phyloP scores from a whole-genome alignment of 352 stramenopile genomes.

The Pythium pectinolyticum region DNA sequence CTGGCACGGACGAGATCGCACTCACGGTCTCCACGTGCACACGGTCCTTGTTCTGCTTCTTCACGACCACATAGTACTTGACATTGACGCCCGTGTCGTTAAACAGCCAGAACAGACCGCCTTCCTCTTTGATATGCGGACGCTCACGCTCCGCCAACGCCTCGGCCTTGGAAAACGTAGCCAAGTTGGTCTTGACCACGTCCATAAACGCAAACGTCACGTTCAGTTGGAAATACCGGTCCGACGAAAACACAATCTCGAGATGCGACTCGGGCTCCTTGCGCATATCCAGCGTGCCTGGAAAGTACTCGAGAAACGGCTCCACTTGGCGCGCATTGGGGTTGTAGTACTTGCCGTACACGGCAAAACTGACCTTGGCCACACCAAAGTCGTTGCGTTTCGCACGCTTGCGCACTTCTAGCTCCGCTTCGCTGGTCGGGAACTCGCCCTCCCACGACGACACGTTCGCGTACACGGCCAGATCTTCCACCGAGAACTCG shows the following conservation, averaged over 20 bases:
- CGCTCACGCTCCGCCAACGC: constrained; percentile 42
- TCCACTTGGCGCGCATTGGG: constrained; percentile 67
- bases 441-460: constrained; percentile 62
- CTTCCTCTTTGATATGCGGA: constrained; percentile 82
- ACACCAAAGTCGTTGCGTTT: constrained; percentile 67
- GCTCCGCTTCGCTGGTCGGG: constrained; percentile 32
- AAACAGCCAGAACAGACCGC: constrained; percentile 81
- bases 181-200: constrained; percentile 63
- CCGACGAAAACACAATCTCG: constrained; percentile 74
- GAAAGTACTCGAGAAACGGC: constrained; percentile 86
- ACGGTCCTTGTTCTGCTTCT: constrained; percentile 59
- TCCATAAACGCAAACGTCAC: constrained; percentile 85
- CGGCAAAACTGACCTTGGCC: constrained; percentile 71
- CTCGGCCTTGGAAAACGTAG: constrained; percentile 69
- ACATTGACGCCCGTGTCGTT: constrained; percentile 81
- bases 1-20: constrained; percentile 50
- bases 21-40: constrained; percentile 56
- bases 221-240: constrained; percentile 86
- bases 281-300: constrained; percentile 69
- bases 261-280: constrained; percentile 70
- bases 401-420: constrained; percentile 41
- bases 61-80: constrained; percentile 78
- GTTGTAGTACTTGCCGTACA: constrained; percentile 91
- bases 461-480: constrained; percentile 74
- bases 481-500: constrained; percentile 77